Evolutionary conservation across 2,329 filamentous ascomycete species (phyloP).

Genomic region (Pseudocercospora pini-densiflorae): DNA sequence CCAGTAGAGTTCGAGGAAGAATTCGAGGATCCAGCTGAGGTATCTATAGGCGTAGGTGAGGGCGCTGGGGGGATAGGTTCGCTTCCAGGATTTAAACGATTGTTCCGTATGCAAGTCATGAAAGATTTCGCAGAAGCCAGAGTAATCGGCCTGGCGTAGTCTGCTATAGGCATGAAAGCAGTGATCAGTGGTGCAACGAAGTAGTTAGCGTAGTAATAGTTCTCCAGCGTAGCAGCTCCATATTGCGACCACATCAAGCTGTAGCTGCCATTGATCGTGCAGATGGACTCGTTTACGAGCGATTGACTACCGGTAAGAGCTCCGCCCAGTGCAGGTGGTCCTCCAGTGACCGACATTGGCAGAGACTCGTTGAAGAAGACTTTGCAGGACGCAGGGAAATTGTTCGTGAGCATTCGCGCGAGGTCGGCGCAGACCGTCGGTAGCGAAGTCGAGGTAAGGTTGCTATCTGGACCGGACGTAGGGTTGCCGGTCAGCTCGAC

Average conservation of each 20-base stretch:
- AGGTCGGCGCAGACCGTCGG: constrained; percentile 19
- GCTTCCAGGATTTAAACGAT: constrained; percentile 18
- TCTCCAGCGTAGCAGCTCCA: constrained; percentile 5
- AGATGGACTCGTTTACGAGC: constrained; percentile 9
- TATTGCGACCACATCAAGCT: constrained; percentile 23
- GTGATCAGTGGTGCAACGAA: constrained; percentile 19
- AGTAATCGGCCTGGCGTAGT: constrained; percentile 14
- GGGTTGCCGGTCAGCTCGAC: constrained; percentile 14
- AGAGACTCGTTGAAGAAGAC: constrained; percentile 19
- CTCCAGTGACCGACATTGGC: constrained; percentile 8
- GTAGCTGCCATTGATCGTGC: constrained; percentile 11
- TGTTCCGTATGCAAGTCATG: constrained; percentile 16
- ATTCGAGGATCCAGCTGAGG: neutral
- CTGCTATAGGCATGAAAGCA: constrained; percentile 24
- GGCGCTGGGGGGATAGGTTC: constrained; percentile 2
- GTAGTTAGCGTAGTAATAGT: constrained; percentile 17
- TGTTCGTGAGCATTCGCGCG: constrained; percentile 15
- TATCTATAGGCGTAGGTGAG: constrained; percentile 3
- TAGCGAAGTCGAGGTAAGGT: constrained; percentile 18
- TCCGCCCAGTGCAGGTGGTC: constrained; percentile 19
- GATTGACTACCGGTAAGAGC: constrained; percentile 18
- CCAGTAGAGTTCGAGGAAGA: constrained; percentile 2
- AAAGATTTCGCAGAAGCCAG: constrained; percentile 16
- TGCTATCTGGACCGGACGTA: constrained; percentile 14
- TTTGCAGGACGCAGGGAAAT: constrained; percentile 22